phyloP scores from a whole-genome alignment of 2,329 filamentous ascomycete species.

The Thermochaetoides dissita region DNA sequence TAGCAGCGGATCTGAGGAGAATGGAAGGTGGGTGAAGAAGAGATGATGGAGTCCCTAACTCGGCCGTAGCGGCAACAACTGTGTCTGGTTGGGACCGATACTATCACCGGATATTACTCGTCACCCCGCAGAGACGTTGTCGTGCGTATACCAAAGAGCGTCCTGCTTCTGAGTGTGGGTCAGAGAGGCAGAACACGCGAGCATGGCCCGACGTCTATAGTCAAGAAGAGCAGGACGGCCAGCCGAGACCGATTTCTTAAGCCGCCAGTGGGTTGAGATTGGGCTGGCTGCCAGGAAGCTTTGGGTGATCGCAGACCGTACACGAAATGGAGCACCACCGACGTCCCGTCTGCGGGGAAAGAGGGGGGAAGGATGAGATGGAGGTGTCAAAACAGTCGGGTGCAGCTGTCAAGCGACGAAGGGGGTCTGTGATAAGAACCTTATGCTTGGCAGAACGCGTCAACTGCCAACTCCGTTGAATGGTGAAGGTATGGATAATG shows the following conservation, averaged over 20 bases:
- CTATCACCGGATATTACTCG: no score
- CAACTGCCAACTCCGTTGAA: conserved; percentile 7
- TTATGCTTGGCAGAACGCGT: conserved; percentile 4
- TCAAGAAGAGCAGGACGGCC: conserved; percentile 2
- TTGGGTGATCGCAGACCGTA: conserved; percentile 1
- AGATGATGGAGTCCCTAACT: no score
- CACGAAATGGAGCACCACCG: background rate
- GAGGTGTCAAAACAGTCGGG: conserved; percentile 3
- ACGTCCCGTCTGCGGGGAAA: conserved; percentile 8
- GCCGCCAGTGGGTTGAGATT: conserved; percentile 8
- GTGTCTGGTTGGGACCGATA: no score
- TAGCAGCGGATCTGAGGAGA: no score
- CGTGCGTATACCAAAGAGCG: no score
- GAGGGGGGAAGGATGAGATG: background rate
- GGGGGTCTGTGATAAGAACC: no score
- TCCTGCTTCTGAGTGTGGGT: no score
- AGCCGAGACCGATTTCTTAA: conserved; percentile 6
- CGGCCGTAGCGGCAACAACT: no score
- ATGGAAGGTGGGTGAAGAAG: no score
- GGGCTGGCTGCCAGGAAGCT: background rate
- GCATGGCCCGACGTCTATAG: background rate
- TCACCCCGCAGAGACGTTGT: no score
- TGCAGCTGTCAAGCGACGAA: conserved; percentile 2
- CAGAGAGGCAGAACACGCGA: background rate
- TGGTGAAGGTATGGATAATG: conserved; percentile 6